Evolutionary conservation across 192 early-diverging fungal species (phyloP).

Genomic region (Coemansia sp.): DNA sequence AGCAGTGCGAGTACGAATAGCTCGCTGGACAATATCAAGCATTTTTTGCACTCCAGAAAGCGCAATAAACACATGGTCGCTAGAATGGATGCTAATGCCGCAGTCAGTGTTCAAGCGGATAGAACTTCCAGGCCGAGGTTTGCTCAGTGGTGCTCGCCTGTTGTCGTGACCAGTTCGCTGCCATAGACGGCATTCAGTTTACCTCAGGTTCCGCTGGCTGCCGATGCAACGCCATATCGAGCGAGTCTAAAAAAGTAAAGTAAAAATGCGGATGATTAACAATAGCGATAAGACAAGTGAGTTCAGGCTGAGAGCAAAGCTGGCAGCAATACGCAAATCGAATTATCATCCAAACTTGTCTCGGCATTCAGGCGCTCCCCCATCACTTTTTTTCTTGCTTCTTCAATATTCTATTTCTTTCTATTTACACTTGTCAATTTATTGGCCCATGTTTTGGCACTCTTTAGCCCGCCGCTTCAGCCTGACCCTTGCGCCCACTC

Average conservation of each 20-base stretch:
- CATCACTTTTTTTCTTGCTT: not conserved
- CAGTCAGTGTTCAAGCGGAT: slow-evolving; percentile 86
- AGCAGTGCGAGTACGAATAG: slow-evolving; percentile 80
- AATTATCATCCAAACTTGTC: too few species aligned
- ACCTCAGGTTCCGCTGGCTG: not conserved
- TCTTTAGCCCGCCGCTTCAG: slow-evolving; percentile 27
- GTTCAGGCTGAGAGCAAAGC: too few species aligned
- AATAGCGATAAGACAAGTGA: not conserved
- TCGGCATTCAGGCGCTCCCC: too few species aligned
- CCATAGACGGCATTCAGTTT: not conserved
- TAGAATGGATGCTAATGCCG: slow-evolving; percentile 79
- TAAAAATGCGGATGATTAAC: not conserved
- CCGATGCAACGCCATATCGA: not conserved
- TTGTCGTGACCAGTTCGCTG: slow-evolving; percentile 56
- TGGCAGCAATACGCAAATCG: not conserved
- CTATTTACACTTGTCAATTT: not conserved
- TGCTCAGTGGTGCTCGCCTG: slow-evolving; percentile 66
- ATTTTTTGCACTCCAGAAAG: slow-evolving; percentile 96
- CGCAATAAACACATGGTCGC: slow-evolving; percentile 83
- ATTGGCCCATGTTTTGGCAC: slow-evolving; percentile 31
- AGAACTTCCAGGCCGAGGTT: slow-evolving; percentile 92
- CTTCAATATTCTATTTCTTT: not conserved
- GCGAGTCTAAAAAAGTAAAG: not conserved
- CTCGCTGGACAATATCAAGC: slow-evolving; percentile 76
- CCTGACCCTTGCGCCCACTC: slow-evolving; percentile 36